Base-by-base conservation (phyloP, 441 rosid species). In the Euphorbia corollata region DNA sequence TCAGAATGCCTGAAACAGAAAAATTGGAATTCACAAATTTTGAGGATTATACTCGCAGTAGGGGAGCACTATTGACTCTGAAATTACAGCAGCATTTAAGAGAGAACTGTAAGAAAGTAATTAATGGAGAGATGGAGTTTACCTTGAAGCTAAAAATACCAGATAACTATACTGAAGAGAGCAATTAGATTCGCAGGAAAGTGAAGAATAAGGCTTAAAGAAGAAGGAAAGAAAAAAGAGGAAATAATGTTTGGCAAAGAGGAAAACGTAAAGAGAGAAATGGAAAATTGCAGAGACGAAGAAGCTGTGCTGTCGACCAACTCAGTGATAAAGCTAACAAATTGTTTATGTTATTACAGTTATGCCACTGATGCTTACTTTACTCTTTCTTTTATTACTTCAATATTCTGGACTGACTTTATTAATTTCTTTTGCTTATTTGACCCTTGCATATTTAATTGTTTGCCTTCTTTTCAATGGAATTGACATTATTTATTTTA, bases 31-130 rank as follows among this genome's bases (percentile, higher is more conserved):
- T 63, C 69, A 39, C 61, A n/a, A 73, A 50, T n/a, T 57, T 38
- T 19, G 61, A 56, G 65, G 72, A 18, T 19, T 18, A 51, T 53
- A n/a, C 34, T 55, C 8, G 27, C 0, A 11, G 55, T 51, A 27
- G 2, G 9, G 10, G 34, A 61, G 30, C 59, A 54, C 22, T 61
- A 48, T 55, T 9, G 12, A 59, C 47, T 12, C 47, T 9, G 68
- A 22, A 36, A 72, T 19, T 27, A 60, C 18, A 54, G 66, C 59
- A 61, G 60, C 71, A 63, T 72, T 72, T 47, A 43, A 43, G 64
- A 67, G 24, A 20, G 41, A 36, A 36, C 3, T 27, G 9, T 36
- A 5, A 36, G 9, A 36, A 36, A 36, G 7, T 36, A 36, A 36
- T 36, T 36, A 36, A 36, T 36, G 41, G 41, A 19, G 41, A 51